Base-by-base conservation (phyloP, 164 flowering plant species). In the Stephania cephalantha region DNA sequence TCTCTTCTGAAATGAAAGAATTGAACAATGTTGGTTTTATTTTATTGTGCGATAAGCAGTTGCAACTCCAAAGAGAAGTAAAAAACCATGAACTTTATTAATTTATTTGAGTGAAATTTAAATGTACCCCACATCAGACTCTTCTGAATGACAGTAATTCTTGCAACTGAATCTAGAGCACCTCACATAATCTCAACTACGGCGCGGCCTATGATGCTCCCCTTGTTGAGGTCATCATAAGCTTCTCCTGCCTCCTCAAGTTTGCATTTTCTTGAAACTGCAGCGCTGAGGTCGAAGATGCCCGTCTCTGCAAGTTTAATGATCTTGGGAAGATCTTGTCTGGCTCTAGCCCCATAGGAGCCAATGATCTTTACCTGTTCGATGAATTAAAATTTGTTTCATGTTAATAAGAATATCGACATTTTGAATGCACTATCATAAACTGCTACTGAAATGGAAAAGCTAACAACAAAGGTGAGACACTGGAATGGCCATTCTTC, bases 281-380 rank as follows among this genome's bases (percentile, higher is more conserved):
- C 89, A 52, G 84, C 82, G 30, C 29, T 74, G 15, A 95, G 95
- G 76, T 88, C 86, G 82, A 93, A 92, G 61, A 87, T 81, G 4
- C 99, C 99, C 2, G 86, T 80, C 82, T 93, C 95, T 12, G 99
- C 99, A 79, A 95, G 84, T 78, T 81, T 92, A 17, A 95, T 85
- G 69, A 90, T 64, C 79, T 86, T 85, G 13, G 94, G 94, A 68
- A 89, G 89, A 83, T 90, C 94, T 81, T 90, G 91, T 76, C 94
- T 85, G 46, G 94, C 92, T 71, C 94, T 82, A 3, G 78, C 94
- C 74, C 99, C 92, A 82, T 87, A 90, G 13, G 94, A 90, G 7
- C 94, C 94, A 73, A 90, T 85, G 31, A 90, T 83, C 81, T 90
- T 88, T 63, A 90, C 82, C 94, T 90, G 86, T 78, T 78, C 67